Evolutionary conservation across 306 rosid species (phyloP).

Genomic region (Vigna hirtella): DNA sequence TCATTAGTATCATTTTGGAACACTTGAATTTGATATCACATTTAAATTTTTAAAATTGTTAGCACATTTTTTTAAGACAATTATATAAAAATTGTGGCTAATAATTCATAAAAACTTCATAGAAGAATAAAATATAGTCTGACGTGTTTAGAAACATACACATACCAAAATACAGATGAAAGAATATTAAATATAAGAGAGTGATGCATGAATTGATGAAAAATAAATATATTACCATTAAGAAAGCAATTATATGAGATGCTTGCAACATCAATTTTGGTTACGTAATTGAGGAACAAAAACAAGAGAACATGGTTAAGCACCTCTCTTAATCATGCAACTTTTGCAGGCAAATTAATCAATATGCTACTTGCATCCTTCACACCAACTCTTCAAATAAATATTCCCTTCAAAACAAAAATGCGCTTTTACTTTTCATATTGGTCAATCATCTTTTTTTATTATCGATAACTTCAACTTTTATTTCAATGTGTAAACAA

Average conservation of each 20-base stretch:
- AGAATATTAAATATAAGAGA: neutral
- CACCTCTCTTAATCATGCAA: constrained; percentile 39
- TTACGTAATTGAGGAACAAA: constrained; percentile 38
- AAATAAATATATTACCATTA: constrained; percentile 13
- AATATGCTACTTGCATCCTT: constrained; percentile 13
- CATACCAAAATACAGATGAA: neutral
- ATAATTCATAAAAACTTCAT: neutral
- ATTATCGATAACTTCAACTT: no score
- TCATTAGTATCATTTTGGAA: no score
- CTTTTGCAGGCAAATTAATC: constrained; percentile 20
- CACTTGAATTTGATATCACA: no score
- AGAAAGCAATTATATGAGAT: constrained; percentile 24
- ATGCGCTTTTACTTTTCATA: neutral
- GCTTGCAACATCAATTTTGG: constrained; percentile 22
- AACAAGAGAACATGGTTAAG: constrained; percentile 42
- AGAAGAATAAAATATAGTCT: neutral
- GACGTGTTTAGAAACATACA: constrained; percentile 21
- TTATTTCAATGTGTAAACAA: no score
- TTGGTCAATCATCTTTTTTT: no score
- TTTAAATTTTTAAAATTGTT: no score
- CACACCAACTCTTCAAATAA: neutral
- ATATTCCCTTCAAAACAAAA: neutral
- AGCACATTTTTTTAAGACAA: no score
- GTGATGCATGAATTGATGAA: constrained; percentile 22
- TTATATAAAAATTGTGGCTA: neutral